Percentiles rank a stretch among this genome's conserved stretches.
Conservation (phyloP, 2,329 filamentous ascomycete species). For the Talaromyces sp. region DNA sequence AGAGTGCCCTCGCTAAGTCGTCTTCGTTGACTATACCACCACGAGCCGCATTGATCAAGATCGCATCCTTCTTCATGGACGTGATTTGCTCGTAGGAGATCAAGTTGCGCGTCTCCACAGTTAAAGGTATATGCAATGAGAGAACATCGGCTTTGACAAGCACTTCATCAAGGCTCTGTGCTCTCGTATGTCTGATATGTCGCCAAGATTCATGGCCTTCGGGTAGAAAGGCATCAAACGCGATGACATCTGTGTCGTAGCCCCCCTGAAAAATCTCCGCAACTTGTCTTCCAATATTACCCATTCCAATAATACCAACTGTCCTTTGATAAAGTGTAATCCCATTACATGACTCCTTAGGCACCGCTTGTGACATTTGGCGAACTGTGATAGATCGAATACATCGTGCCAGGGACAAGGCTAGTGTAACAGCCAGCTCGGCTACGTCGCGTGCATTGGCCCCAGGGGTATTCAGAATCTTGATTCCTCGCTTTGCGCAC, state of each 20-base stretch:
- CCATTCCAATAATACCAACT: constrained; percentile 42
- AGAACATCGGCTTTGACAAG: constrained; percentile 34
- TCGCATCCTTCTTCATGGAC: constrained; percentile 39
- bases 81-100: constrained; percentile 32
- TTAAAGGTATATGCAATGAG: constrained; percentile 40
- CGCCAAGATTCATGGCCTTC: constrained; percentile 27
- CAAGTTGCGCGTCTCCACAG: constrained; percentile 30
- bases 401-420: constrained; percentile 35
- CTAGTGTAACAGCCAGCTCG: constrained; percentile 37
- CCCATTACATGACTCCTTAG: constrained; percentile 44
- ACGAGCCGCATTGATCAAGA: constrained; percentile 42
- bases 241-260: constrained; percentile 35
- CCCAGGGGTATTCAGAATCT: constrained; percentile 49
- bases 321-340: constrained; percentile 35
- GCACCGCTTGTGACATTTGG: constrained; percentile 27
- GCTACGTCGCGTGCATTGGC: constrained; percentile 46
- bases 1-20: constrained; percentile 32
- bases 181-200: constrained; percentile 33
- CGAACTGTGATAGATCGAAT: constrained; percentile 31
- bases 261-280: constrained; percentile 39
- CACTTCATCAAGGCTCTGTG: constrained; percentile 32
- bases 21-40: constrained; percentile 42
- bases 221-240: constrained; percentile 39
- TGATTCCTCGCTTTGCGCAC: constrained; percentile 39
- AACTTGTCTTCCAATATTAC: constrained; percentile 38